A percentile compares a stretch with the other conserved stretches of the same genome.
Conservation (phyloP, 495 filamentous ascomycete genomes). For the Podospora pseudoanserina region DNA sequence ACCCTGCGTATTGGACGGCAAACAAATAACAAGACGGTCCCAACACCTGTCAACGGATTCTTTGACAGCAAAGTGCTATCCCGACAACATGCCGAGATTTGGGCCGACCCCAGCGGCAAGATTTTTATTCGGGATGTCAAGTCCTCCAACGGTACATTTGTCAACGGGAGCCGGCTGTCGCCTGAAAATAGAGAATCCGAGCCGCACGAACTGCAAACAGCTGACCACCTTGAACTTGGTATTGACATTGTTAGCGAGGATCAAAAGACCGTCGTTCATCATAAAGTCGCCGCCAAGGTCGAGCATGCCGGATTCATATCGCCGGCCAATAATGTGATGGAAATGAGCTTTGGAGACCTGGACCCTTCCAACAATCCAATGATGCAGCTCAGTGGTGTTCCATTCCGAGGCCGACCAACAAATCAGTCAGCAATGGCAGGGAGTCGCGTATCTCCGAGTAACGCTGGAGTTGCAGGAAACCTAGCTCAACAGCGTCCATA, state of each 20-base stretch:
- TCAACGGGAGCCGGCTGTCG: constrained; percentile 86
- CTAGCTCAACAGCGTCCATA: constrained; percentile 49
- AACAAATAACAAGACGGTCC: constrained; percentile 92
- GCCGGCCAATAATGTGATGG: constrained; percentile 65
- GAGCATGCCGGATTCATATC: constrained; percentile 83
- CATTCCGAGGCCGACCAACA: constrained; percentile 63
- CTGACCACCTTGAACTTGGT: constrained; percentile 86
- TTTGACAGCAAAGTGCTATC: constrained; percentile 98
- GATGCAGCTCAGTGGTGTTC: constrained; percentile 52
- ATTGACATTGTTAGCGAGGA: constrained; percentile 99
- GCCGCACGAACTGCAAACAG: constrained; percentile 81
- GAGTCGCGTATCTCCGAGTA: constrained; percentile 54
- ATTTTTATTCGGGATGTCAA: constrained; percentile 97
- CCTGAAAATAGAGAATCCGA: constrained; percentile 93
- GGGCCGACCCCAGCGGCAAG: constrained; percentile 84
- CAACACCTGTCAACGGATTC: constrained; percentile 83
- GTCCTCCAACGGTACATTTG: constrained; percentile 97
- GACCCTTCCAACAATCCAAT: constrained; percentile 69
- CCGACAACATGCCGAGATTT: constrained; percentile 92
- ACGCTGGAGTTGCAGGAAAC: constrained; percentile 57
- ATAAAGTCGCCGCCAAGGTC: constrained; percentile 94
- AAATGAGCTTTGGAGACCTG: constrained; percentile 86
- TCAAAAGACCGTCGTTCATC: constrained; percentile 95
- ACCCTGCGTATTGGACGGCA: constrained; percentile 89
- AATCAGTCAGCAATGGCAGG: constrained; percentile 66